A percentile compares a stretch with the other conserved stretches of the same genome.
Evolutionary conservation across 495 filamentous ascomycete species (phyloP).

Genomic region (Aspergillus nidulans): DNA sequence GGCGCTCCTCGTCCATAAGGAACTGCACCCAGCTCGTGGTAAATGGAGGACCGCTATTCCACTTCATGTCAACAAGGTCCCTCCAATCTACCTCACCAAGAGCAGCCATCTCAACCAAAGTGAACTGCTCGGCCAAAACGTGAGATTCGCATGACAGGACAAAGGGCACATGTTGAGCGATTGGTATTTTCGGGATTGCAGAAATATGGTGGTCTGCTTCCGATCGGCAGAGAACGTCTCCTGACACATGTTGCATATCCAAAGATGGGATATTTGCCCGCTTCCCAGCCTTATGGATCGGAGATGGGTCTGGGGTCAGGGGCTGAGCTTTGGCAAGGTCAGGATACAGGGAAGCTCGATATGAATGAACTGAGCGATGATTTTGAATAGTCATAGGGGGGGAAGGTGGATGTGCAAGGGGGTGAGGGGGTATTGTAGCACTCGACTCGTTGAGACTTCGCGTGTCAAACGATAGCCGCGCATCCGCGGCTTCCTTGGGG

Average conservation of each 20-base stretch:
- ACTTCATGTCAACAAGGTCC: conserved; percentile 90
- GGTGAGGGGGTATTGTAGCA: conserved; percentile 57
- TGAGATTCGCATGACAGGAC: conserved; percentile 88
- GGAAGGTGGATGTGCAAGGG: conserved; percentile 68
- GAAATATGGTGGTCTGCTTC: conserved; percentile 24
- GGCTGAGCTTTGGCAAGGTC: conserved; percentile 41
- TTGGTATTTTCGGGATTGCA: conserved; percentile 6
- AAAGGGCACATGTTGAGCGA: conserved; percentile 74
- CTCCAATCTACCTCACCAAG: conserved; percentile 97
- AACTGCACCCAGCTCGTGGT: conserved; percentile 86
- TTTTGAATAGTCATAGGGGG: conserved; percentile 72
- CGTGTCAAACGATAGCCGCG: conserved; percentile 29
- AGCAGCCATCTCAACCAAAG: conserved; percentile 92
- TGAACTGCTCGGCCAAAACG: conserved; percentile 87
- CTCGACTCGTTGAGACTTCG: conserved; percentile 38
- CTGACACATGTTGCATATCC: conserved; percentile 33
- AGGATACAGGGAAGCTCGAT: conserved; percentile 35
- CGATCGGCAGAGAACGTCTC: conserved; percentile 35
- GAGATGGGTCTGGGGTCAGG: conserved; percentile 50
- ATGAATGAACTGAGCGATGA: conserved; percentile 43
- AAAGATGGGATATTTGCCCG: conserved; percentile 16
- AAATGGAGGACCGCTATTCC: conserved; percentile 67
- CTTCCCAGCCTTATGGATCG: conserved; percentile 24
- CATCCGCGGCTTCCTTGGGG: conserved; percentile 38
- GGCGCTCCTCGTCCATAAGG: conserved; percentile 71